Conservation (phyloP, 2,329 filamentous ascomycete genomes). For the Ascochyta clinopodiicola region DNA sequence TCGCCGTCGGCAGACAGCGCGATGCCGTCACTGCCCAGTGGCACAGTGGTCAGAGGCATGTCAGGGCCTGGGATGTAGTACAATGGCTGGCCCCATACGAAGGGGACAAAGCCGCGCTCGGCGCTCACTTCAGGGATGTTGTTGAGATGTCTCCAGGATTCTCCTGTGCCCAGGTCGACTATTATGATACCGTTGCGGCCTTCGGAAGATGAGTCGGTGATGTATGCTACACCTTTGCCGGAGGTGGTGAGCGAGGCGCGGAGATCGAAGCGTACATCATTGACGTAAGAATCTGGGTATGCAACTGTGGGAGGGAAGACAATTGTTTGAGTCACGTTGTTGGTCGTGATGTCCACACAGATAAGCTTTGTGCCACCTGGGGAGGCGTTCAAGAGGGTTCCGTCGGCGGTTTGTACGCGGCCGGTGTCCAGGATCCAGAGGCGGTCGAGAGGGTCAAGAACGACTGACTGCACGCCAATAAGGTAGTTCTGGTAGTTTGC, state of each 20-base stretch:
- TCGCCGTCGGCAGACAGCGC: conserved; percentile 57
- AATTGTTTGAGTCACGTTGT: conserved; percentile 59
- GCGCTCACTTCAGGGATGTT: conserved; percentile 51
- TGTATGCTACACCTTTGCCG: conserved; percentile 59
- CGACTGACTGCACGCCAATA: conserved; percentile 60
- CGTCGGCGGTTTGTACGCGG: conserved; percentile 51
- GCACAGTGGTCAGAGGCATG: conserved; percentile 47
- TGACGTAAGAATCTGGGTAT: conserved; percentile 58
- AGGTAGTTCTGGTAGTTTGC: conserved; percentile 58
- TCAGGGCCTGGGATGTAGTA: conserved; percentile 51
- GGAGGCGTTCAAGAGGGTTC: conserved; percentile 53
- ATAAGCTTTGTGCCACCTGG: conserved; percentile 61
- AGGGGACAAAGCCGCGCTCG: conserved; percentile 55
- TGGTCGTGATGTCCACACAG: conserved; percentile 54
- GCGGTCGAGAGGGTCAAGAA: conserved; percentile 58
- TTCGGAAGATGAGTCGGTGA: conserved; percentile 58
- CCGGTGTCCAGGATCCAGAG: conserved; percentile 64
- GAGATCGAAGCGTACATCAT: conserved; percentile 63
- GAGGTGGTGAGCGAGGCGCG: conserved; percentile 48
- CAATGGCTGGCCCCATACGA: conserved; percentile 56
- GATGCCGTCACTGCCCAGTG: conserved; percentile 60
- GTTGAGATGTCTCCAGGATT: conserved; percentile 59
- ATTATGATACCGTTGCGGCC: conserved; percentile 58
- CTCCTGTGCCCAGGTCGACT: conserved; percentile 58
- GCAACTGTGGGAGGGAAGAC: conserved; percentile 57